Percentiles rank a stretch among this genome's conserved stretches.
Evolutionary conservation across 768 basidiomycete species (phyloP).

Genomic region (Hericium rajendrae): DNA sequence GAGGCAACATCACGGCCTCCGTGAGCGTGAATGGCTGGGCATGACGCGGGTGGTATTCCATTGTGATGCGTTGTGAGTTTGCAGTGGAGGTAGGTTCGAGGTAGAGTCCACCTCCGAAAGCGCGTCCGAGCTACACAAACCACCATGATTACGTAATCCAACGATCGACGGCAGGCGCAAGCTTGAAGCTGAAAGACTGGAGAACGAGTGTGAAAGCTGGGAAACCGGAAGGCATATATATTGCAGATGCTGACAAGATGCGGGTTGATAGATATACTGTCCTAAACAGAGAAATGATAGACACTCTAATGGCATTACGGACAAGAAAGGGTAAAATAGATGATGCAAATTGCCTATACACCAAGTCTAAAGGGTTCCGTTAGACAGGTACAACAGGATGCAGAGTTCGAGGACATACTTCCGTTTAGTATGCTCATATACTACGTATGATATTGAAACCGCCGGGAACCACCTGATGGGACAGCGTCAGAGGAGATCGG

Average conservation of each 20-base stretch:
- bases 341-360: constrained; percentile 17
- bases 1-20: constrained; percentile 57
- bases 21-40: constrained; percentile 65
- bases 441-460: constrained; percentile 94
- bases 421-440: constrained; percentile 81
- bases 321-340: background rate
- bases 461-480: constrained; percentile 81
- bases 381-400: constrained; percentile 5
- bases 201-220: background rate
- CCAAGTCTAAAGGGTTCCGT: constrained; percentile 38
- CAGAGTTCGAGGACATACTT: constrained; percentile 35
- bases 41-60: constrained; percentile 63
- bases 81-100: background rate
- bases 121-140: background rate
- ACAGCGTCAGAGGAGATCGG: background rate
- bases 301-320: background rate
- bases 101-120: background rate
- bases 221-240: background rate
- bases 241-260: background rate
- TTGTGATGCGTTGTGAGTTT: constrained; percentile 16
- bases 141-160: background rate
- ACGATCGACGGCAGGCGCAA: background rate
- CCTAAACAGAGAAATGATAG: background rate
- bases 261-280: background rate
- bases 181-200: background rate